A percentile compares a stretch with the other conserved stretches of the same genome.
phyloP scores from a whole-genome alignment of 257 asterid genomes.

The Nyctanthes arbortristis region DNA sequence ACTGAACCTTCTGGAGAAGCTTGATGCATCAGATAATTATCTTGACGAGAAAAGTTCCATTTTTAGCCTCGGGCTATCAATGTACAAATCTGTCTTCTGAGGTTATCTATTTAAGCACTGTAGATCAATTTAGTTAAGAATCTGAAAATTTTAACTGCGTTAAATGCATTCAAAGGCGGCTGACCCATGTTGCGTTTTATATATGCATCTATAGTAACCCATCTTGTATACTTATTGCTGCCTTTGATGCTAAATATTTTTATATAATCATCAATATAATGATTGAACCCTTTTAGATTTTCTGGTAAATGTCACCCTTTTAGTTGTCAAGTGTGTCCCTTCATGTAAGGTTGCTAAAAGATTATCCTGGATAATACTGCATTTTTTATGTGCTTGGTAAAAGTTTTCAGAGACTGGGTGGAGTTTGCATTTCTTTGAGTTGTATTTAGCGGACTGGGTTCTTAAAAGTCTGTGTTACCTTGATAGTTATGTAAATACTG shows the following conservation, averaged over 20 bases:
- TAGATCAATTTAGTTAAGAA: not conserved
- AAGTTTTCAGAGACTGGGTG: not conserved
- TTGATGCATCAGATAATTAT: constrained; percentile 16
- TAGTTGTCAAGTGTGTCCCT: too few species aligned
- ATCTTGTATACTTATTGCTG: not conserved
- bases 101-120: not conserved
- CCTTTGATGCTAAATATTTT: not conserved
- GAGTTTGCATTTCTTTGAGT: not conserved
- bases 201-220: not conserved
- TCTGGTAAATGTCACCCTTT: too few species aligned
- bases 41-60: not conserved
- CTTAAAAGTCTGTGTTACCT: too few species aligned
- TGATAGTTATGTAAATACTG: too few species aligned
- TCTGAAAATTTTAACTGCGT: not conserved
- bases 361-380: too few species aligned
- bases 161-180: not conserved
- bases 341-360: too few species aligned
- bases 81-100: not conserved
- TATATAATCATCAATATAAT: not conserved
- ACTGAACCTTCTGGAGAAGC: not conserved
- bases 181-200: not conserved
- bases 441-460: too few species aligned
- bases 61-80: not conserved
- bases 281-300: too few species aligned
- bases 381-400: too few species aligned